These are phyloP conservation scores for Penicillium capsulatum DNA, from an alignment of 2,329 filamentous ascomycete species.

Conservation along the genomic window DNA sequence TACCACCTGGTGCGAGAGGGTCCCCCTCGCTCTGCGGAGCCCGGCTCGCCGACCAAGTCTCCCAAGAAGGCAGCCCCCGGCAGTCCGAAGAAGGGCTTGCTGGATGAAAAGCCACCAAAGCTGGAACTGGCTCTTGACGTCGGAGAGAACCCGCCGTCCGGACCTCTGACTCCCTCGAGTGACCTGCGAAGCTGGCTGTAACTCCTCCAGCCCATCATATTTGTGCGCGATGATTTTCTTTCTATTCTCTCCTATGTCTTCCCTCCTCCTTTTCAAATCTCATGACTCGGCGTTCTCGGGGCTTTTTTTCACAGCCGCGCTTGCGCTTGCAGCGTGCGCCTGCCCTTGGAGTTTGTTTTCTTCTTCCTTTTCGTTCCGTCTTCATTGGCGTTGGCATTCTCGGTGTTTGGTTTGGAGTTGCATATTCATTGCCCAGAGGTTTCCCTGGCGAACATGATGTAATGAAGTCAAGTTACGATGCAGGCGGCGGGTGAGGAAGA, in stretches of 20 bases:
- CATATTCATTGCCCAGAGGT: constrained; percentile 15
- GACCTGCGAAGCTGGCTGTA: constrained; percentile 38
- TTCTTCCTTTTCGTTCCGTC: constrained; percentile 4
- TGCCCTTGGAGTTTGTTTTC: constrained; percentile 15
- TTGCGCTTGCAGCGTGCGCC: too few species aligned
- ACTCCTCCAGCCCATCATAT: constrained; percentile 5
- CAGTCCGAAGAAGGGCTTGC: constrained; percentile 43
- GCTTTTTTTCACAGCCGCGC: constrained; percentile 5
- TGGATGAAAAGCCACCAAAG: constrained; percentile 54
- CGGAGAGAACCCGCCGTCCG: constrained; percentile 20
- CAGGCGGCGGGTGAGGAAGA: constrained; percentile 14
- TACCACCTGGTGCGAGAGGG: constrained; percentile 67
- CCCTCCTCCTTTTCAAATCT: constrained; percentile 11
- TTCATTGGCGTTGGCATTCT: constrained; percentile 22
- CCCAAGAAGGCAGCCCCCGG: constrained; percentile 42
- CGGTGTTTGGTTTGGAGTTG: constrained; percentile 19
- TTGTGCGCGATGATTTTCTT: constrained; percentile 3
- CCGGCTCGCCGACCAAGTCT: constrained; percentile 43
- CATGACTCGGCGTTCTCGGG: constrained; percentile 24
- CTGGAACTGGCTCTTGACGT: constrained; percentile 50
- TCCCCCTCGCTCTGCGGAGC: constrained; percentile 37
- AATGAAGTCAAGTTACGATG: constrained; percentile 20
- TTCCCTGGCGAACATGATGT: constrained; percentile 20
- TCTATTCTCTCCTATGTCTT: constrained; percentile 11
- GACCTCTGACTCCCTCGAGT: constrained; percentile 25